phyloP scores from a whole-genome alignment of 345 rosid genomes.

The Salix purpurea region DNA sequence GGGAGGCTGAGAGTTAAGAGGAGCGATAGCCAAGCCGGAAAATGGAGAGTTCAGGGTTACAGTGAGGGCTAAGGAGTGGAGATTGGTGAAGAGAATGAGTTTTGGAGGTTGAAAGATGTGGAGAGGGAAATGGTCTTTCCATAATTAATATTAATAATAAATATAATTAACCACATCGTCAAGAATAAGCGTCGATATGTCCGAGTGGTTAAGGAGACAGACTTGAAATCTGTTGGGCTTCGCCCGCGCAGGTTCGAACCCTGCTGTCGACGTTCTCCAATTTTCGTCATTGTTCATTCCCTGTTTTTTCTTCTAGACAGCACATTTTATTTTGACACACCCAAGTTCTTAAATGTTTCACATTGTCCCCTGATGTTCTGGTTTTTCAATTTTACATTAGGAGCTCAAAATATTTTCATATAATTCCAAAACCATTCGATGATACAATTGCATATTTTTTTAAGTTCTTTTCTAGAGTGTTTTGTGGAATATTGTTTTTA shows the following conservation, averaged over 20 bases:
- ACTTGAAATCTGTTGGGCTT: constrained; percentile 98
- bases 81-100: constrained; percentile 29
- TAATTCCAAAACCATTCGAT: too few relatives aligned
- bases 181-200: constrained; percentile 39
- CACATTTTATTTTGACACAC: neutral
- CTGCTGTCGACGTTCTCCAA: constrained; percentile 57
- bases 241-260: constrained; percentile 99
- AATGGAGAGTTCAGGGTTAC: constrained; percentile 44
- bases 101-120: constrained; percentile 23
- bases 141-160: too few relatives aligned
- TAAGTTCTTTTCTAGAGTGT: too few relatives aligned
- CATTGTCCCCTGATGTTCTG: too few relatives aligned
- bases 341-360: too few relatives aligned
- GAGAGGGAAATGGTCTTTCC: constrained; percentile 23
- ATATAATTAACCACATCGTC: rapidly evolving
- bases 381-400: too few relatives aligned
- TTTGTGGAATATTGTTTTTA: too few relatives aligned
- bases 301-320: rapidly evolving
- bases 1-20: constrained; percentile 46
- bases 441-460: rapidly evolving
- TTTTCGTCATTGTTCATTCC: too few relatives aligned
- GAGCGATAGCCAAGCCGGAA: constrained; percentile 67
- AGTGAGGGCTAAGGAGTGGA: constrained; percentile 59
- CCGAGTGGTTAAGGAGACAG: constrained; percentile 99
- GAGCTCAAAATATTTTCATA: too few relatives aligned